Base-by-base conservation (phyloP, 148 eudicot genomes). In the Vaccinium macrocarpon region DNA sequence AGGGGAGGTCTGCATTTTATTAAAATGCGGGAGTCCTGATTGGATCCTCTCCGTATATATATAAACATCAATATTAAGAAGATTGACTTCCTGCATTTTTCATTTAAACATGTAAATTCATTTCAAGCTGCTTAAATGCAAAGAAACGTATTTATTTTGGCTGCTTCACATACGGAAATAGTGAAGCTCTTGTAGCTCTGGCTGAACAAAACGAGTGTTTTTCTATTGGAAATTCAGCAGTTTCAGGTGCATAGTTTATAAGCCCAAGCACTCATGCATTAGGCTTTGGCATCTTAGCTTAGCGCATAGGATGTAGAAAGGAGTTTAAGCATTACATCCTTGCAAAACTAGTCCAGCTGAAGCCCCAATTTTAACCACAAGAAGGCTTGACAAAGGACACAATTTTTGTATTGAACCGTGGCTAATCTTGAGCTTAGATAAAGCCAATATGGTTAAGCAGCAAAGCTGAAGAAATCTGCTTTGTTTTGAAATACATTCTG, bases 61-160 rank as follows among this genome's bases (percentile, higher is more conserved):
- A n/a, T n/a, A n/a, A 23, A 14, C 27, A 7, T 25, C 49, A 61
- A 25, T 80, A 9, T 38, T 38, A 19, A 29, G 55, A 80, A 61
- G 71, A n/a, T 53, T 46, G 49, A 64, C 29, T 62, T 81, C 38
- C 50, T 52, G 35, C 61, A 51, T 27, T 18, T 16, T 78, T 5
- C 27, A 38, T 59, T 81, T n/a, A 42, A n/a, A 13, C 83, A 46
- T 81, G 8, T 81, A 61, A 62, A 80, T 38, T 80, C 35, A 21
- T 38, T 21, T 4, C 25, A 32, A 1, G 23, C 57, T 5, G 66
- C 5, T 38, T 2, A 61, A 61, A 25, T 21, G 68, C 68, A 61
- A n/a, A 61, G 32, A 32, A 32, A 32, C 32, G 32, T 32, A 61
- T 61, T 61, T 25, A 61, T 25, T 66, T 66, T 66, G 10, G 35